These are phyloP conservation scores for Rossbeevera mucosa DNA, from an alignment of 768 basidiomycete genomes.

Conservation along the genomic window DNA sequence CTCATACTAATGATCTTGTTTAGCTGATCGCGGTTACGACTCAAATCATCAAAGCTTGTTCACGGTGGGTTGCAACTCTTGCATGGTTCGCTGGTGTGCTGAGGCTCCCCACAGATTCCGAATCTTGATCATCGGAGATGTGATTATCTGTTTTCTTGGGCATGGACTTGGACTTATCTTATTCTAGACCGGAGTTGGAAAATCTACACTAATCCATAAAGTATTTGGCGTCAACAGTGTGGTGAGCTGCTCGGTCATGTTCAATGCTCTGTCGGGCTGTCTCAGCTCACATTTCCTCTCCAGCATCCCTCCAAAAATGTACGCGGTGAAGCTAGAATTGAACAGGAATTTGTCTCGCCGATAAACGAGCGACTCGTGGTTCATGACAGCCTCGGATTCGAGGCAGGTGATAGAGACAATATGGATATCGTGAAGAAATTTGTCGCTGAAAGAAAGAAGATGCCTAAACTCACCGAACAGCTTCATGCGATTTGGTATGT, in stretches of 20 bases:
- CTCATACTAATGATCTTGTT: background rate
- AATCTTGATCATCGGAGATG: slow-evolving; percentile 16
- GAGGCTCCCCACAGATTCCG: slow-evolving; percentile 6
- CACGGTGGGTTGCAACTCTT: slow-evolving; percentile 1
- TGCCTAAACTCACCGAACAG: slow-evolving; percentile 2
- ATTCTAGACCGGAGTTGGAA: slow-evolving; percentile 15
- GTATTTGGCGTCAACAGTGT: slow-evolving; percentile 11
- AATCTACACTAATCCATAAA: slow-evolving; percentile 9
- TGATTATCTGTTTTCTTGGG: background rate
- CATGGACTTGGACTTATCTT: background rate
- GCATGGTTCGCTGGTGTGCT: background rate
- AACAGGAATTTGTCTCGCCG: slow-evolving; percentile 11
- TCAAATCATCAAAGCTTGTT: slow-evolving; percentile 9
- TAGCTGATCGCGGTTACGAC: slow-evolving; percentile 9
- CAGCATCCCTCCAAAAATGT: background rate
- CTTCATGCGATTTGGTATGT: slow-evolving; percentile 16
- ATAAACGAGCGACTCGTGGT: slow-evolving; percentile 14
- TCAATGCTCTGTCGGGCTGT: background rate
- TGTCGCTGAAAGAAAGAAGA: slow-evolving; percentile 1
- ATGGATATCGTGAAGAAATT: slow-evolving; percentile 4
- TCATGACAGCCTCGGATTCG: slow-evolving; percentile 17
- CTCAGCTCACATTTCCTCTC: background rate
- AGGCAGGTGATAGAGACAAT: slow-evolving; percentile 8
- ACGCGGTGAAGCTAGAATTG: slow-evolving; percentile 11
- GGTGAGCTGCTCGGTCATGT: slow-evolving; percentile 2